Evolutionary conservation across 495 filamentous ascomycete species (phyloP).

Genomic region (Extremus antarcticus): DNA sequence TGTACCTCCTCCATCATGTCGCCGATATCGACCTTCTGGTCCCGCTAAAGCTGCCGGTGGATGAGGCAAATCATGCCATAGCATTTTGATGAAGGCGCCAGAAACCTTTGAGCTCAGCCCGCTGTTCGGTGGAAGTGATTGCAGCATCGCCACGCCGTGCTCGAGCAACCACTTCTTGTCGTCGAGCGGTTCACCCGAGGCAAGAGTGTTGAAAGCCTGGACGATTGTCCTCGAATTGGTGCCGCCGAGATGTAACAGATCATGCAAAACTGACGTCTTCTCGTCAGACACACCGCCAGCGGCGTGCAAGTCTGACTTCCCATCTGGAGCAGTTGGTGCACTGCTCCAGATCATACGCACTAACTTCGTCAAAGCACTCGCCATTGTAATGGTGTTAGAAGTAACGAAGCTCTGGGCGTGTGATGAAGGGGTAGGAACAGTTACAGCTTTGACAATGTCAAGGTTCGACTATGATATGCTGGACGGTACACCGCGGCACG

Average conservation of each 20-base stretch:
- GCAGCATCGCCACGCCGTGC: conserved; percentile 32
- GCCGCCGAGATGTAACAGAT: conserved; percentile 27
- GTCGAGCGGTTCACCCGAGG: conserved; percentile 29
- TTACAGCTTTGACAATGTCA: neutral
- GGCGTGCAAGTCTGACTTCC: conserved; percentile 24
- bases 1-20: conserved; percentile 31
- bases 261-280: conserved; percentile 26
- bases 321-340: conserved; percentile 29
- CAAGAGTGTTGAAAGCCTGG: conserved; percentile 25
- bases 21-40: conserved; percentile 27
- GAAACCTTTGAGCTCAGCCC: conserved; percentile 15
- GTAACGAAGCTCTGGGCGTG: conserved; percentile 1
- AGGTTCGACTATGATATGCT: neutral
- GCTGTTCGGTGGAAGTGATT: conserved; percentile 25
- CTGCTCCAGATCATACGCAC: conserved; percentile 26
- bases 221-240: conserved; percentile 21
- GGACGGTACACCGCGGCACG: neutral
- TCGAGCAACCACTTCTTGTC: conserved; percentile 32
- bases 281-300: conserved; percentile 1
- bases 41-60: conserved; percentile 22
- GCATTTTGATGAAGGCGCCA: conserved; percentile 25
- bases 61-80: conserved; percentile 25
- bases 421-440: neutral
- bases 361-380: conserved; percentile 20
- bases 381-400: neutral